Evolutionary conservation across 2,329 filamentous ascomycete species (phyloP).

Genomic region (Arthrobotrys sinensis): DNA sequence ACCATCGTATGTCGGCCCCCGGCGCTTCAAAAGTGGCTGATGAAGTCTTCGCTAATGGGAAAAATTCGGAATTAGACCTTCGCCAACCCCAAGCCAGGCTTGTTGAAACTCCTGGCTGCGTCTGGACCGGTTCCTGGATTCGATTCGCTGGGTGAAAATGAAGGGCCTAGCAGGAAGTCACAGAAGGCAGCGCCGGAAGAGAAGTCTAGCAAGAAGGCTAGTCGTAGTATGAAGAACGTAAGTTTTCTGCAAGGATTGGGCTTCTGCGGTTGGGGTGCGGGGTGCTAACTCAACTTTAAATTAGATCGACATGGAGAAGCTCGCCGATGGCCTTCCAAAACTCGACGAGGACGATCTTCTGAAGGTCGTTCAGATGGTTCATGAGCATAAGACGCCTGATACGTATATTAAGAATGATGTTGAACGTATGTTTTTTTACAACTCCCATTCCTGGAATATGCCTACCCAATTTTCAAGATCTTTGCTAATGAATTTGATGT

Average conservation of each 20-base stretch:
- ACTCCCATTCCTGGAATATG: slow-evolving; percentile 11
- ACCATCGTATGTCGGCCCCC: slow-evolving; percentile 72
- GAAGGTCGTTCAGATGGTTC: slow-evolving; percentile 96
- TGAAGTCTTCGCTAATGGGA: background rate
- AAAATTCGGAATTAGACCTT: slow-evolving; percentile 75
- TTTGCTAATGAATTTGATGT: background rate
- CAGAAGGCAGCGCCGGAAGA: slow-evolving; percentile 71
- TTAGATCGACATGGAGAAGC: slow-evolving; percentile 92
- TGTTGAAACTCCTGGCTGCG: slow-evolving; percentile 83
- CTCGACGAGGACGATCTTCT: slow-evolving; percentile 93
- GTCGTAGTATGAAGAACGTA: slow-evolving; percentile 76
- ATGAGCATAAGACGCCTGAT: slow-evolving; percentile 93
- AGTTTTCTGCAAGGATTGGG: slow-evolving; percentile 61
- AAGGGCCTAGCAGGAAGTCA: slow-evolving; percentile 73
- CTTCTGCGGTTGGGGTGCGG: slow-evolving; percentile 63
- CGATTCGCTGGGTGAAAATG: slow-evolving; percentile 74
- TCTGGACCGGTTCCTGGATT: slow-evolving; percentile 88
- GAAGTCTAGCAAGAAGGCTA: slow-evolving; percentile 80
- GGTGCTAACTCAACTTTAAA: background rate
- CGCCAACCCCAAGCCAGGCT: slow-evolving; percentile 91
- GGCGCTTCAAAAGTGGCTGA: background rate
- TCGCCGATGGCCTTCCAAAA: slow-evolving; percentile 90
- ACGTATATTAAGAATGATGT: slow-evolving; percentile 98
- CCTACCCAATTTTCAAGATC: background rate
- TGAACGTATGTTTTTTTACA: slow-evolving; percentile 80